Evolutionary conservation across 108 stramenopile species (phyloP).

Genomic region (Schizochytrium sp.): DNA sequence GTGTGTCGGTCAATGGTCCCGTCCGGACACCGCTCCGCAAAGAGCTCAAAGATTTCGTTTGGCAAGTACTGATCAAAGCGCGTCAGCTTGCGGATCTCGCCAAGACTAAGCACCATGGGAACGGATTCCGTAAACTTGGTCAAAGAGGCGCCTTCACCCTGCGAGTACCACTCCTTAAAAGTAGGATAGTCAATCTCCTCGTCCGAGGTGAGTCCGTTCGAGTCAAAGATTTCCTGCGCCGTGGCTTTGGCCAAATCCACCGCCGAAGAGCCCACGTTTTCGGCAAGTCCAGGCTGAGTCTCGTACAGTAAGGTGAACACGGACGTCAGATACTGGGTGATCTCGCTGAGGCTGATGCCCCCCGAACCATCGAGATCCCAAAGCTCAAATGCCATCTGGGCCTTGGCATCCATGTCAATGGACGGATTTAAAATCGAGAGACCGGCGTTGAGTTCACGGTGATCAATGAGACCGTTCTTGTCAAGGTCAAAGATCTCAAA

Average conservation of each 20-base stretch:
- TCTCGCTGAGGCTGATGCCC: conserved; percentile 26
- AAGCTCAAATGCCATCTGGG: conserved; percentile 20
- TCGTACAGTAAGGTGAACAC: conserved; percentile 32
- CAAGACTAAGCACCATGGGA: not conserved
- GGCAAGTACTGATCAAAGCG: conserved; percentile 14
- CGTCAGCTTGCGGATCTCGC: conserved; percentile 13
- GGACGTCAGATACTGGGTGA: conserved; percentile 27
- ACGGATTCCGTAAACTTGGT: not conserved
- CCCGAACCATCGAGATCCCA: conserved; percentile 36
- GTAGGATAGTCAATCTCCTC: conserved; percentile 16
- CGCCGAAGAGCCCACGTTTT: conserved; percentile 19
- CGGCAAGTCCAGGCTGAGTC: not conserved
- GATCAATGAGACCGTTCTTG: not conserved
- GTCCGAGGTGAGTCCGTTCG: not conserved
- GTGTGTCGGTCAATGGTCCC: not conserved
- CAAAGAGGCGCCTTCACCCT: not conserved
- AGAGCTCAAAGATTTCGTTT: conserved; percentile 21
- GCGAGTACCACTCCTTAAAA: conserved; percentile 29
- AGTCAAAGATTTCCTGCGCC: conserved; percentile 24
- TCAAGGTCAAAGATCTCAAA: conserved; percentile 2
- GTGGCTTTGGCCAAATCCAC: conserved; percentile 30
- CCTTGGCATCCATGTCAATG: not conserved
- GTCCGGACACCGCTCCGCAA: not conserved
- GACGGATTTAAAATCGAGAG: not conserved
- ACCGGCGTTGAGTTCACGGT: not conserved